These are phyloP conservation scores for Tephrocybe sp. DNA, from an alignment of 768 basidiomycete species.

Conservation along the genomic window DNA sequence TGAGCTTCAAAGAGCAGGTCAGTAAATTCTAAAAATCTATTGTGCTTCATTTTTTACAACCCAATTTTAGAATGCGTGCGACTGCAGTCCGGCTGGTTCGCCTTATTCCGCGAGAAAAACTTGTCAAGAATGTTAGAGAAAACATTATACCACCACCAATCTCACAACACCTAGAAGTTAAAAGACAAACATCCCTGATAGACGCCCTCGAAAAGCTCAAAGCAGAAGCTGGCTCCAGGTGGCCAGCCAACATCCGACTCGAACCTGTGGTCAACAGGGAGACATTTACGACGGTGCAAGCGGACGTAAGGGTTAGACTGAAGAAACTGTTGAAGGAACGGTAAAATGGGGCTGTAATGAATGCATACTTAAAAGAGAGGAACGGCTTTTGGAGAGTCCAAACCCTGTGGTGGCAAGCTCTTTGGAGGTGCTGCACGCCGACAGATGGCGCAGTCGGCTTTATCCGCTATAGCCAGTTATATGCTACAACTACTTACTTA, in stretches of 20 bases:
- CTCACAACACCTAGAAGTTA: conserved; percentile 32
- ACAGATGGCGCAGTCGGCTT: no score
- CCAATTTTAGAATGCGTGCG: conserved; percentile 29
- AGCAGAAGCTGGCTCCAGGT: conserved; percentile 28
- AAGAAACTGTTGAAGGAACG: conserved; percentile 43
- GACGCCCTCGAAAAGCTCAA: conserved; percentile 33
- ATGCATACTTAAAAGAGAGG: no score
- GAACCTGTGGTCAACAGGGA: conserved; percentile 42
- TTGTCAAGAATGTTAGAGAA: conserved; percentile 22
- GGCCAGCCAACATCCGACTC: conserved; percentile 45
- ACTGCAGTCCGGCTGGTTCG: conserved; percentile 33
- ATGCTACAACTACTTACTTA: no score
- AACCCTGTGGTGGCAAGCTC: not conserved
- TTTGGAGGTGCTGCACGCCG: not conserved
- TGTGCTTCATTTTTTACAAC: not conserved
- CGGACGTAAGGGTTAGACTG: conserved; percentile 33
- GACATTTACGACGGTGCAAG: conserved; percentile 33
- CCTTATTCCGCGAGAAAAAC: conserved; percentile 32
- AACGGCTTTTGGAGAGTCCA: not conserved
- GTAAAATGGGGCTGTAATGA: conserved; percentile 16
- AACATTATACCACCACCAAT: conserved; percentile 30
- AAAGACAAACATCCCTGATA: conserved; percentile 29
- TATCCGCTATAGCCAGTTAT: no score
- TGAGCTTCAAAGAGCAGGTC: not conserved
- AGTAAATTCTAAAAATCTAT: not conserved